These are phyloP conservation scores for Mycena citricolor DNA, from an alignment of 1,284 basidiomycete genomes.

Conservation along the genomic window DNA sequence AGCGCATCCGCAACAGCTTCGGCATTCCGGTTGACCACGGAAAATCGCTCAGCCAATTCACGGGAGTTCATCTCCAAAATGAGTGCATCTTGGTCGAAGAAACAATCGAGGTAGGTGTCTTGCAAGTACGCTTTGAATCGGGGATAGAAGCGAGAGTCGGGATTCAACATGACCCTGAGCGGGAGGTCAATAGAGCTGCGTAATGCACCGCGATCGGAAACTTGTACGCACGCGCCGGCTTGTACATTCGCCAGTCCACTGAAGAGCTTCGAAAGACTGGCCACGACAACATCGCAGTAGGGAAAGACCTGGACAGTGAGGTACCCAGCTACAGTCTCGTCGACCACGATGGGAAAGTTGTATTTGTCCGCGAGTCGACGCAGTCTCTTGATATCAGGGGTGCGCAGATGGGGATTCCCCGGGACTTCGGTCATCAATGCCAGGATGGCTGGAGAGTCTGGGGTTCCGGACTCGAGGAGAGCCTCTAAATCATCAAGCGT, in stretches of 20 bases:
- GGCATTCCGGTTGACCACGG: conserved; percentile 80
- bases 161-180: conserved; percentile 84
- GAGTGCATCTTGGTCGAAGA: conserved; percentile 90
- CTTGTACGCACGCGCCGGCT: conserved; percentile 88
- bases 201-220: too few relatives aligned
- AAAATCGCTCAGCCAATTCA: conserved; percentile 80
- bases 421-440: conserved; percentile 20
- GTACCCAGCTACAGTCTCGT: conserved; percentile 96
- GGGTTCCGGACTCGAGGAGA: conserved; percentile 16
- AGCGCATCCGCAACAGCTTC: conserved; percentile 81
- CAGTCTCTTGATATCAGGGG: conserved; percentile 75
- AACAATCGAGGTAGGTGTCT: conserved; percentile 78
- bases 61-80: conserved; percentile 98
- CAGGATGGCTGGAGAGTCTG: conserved; percentile 13
- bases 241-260: conserved; percentile 95
- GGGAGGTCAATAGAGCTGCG: too few relatives aligned
- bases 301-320: conserved; percentile 91
- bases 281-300: conserved; percentile 91
- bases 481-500: conserved; percentile 16
- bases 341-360: conserved; percentile 86
- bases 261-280: conserved; percentile 93
- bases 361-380: conserved; percentile 47
- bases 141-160: conserved; percentile 66
- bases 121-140: conserved; percentile 62
- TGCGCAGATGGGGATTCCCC: conserved; percentile 83